Evolutionary conservation across 441 rosid species (phyloP).

Genomic region (Euphorbia corollata): DNA sequence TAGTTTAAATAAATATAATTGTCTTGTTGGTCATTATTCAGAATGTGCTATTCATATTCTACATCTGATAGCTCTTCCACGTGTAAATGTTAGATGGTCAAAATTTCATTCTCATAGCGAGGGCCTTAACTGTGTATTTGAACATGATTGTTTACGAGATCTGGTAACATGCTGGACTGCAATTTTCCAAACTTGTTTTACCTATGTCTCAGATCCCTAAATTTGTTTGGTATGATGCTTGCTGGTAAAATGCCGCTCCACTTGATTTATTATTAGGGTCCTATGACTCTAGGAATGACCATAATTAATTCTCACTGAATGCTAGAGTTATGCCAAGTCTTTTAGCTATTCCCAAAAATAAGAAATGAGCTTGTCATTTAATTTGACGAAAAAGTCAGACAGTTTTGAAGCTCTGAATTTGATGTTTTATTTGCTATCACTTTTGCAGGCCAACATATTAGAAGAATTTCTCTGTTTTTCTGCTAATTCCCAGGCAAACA

Average conservation of each 20-base stretch:
- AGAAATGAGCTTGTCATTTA: background rate
- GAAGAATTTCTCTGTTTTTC: constrained; percentile 71
- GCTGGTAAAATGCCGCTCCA: background rate
- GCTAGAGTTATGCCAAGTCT: background rate
- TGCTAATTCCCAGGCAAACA: constrained; percentile 38
- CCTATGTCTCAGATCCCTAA: background rate
- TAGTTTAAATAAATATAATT: background rate
- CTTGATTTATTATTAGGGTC: background rate
- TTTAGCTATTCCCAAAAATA: background rate
- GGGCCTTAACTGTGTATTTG: background rate
- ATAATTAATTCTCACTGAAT: background rate
- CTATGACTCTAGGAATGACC: background rate
- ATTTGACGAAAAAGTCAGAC: background rate
- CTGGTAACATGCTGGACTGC: background rate
- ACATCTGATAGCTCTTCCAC: constrained; percentile 3
- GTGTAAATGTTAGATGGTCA: background rate
- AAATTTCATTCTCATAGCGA: background rate
- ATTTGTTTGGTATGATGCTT: background rate
- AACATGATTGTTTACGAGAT: background rate
- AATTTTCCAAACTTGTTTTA: background rate
- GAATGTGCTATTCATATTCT: background rate
- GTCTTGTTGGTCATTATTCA: background rate
- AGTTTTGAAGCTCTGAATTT: constrained; percentile 14
- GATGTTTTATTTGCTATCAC: constrained; percentile 20
- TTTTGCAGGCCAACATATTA: constrained; percentile 63